Conservation (phyloP, 305 asterid species). For the Fraxinus sp. region DNA sequence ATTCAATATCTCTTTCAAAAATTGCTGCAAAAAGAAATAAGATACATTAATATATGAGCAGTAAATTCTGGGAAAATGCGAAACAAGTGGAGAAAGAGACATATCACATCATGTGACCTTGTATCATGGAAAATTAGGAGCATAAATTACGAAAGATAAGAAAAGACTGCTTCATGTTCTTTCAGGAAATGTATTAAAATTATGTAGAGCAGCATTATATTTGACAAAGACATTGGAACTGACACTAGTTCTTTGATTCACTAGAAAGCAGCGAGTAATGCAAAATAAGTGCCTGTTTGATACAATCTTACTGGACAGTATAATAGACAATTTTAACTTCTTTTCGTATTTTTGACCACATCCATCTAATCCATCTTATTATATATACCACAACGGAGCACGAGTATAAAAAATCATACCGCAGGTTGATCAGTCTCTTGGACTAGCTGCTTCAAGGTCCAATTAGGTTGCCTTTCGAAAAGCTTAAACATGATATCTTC, state of each 20-base stretch:
- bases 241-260: background rate
- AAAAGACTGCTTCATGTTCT: background rate
- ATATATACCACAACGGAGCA: background rate
- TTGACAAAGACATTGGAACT: background rate
- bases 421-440: constrained; percentile 87
- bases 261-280: background rate
- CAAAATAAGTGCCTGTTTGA: background rate
- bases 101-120: background rate
- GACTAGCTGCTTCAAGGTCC: constrained; percentile 82
- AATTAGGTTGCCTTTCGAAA: constrained; percentile 75
- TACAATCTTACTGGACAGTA: background rate
- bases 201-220: background rate
- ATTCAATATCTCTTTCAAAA: constrained; percentile 76
- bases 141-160: background rate
- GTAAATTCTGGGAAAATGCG: background rate
- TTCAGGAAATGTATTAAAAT: background rate
- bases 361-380: background rate
- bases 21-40: constrained; percentile 54
- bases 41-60: background rate
- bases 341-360: background rate
- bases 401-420: constrained; percentile 36
- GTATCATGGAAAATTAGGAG: background rate
- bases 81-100: background rate
- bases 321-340: background rate
- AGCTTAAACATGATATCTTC: constrained; percentile 92